These are phyloP conservation scores for Podila horticola DNA, from an alignment of 192 early-diverging fungal species.

Conservation along the genomic window DNA sequence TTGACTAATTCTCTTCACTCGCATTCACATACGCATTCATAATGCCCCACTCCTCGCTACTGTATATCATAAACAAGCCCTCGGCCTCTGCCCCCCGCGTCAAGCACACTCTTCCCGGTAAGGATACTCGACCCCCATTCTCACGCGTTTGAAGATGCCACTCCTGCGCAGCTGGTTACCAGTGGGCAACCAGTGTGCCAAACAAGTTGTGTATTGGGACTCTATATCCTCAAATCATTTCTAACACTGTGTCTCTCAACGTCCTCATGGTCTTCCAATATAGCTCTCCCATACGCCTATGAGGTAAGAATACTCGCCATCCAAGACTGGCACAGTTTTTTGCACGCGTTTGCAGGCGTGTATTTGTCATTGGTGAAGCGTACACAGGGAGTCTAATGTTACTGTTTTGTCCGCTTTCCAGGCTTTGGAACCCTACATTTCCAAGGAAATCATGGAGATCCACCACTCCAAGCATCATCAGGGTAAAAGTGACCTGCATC, in stretches of 20 bases:
- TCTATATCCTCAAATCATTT: not conserved
- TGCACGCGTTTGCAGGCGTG: too few relatives aligned
- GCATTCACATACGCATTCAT: not conserved
- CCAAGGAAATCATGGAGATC: conserved; percentile 92
- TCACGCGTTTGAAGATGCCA: not conserved
- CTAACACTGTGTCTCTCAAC: not conserved
- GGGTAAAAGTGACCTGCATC: conserved; percentile 17
- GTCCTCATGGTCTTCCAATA: not conserved
- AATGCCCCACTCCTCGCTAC: conserved; percentile 40
- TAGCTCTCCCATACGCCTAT: conserved; percentile 48
- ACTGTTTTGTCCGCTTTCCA: conserved; percentile 17
- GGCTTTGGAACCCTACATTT: conserved; percentile 94
- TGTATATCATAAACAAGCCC: conserved; percentile 25
- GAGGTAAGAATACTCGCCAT: conserved; percentile 12
- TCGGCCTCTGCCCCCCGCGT: conserved; percentile 33
- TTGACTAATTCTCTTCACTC: not conserved
- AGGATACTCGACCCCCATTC: not conserved
- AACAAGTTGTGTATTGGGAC: not conserved
- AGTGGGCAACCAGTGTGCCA: not conserved
- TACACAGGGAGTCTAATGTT: not conserved
- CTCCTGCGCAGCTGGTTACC: not conserved
- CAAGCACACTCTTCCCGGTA: conserved; percentile 53
- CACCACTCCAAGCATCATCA: conserved; percentile 98
- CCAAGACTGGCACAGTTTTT: not conserved
- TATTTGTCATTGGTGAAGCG: too few relatives aligned